Percentiles rank a stretch among this genome's conserved stretches.
Conservation (phyloP, 331 rosid species). For the Rosa hybrid region DNA sequence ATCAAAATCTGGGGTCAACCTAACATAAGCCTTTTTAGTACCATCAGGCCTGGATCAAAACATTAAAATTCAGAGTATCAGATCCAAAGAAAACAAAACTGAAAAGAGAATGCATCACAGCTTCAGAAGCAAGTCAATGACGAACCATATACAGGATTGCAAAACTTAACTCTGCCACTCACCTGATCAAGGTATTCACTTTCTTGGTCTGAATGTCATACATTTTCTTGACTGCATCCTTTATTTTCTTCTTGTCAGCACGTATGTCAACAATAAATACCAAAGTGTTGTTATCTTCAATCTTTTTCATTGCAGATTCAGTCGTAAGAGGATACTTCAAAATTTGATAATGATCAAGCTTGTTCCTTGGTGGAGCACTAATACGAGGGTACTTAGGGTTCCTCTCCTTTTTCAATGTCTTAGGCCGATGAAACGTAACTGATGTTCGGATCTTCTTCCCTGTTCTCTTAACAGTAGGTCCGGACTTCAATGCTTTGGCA, state of each 20-base stretch:
- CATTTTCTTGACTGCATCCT: slow-evolving; percentile 84
- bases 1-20: slow-evolving; percentile 83
- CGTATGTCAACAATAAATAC: slow-evolving; percentile 86
- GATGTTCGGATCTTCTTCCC: slow-evolving; percentile 69
- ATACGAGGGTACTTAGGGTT: slow-evolving; percentile 82
- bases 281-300: slow-evolving; percentile 82
- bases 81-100: background rate
- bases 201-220: slow-evolving; percentile 87
- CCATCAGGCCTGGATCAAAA: slow-evolving; percentile 73
- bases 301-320: slow-evolving; percentile 81
- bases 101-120: background rate
- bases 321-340: slow-evolving; percentile 78
- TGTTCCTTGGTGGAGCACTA: slow-evolving; percentile 76
- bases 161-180: slow-evolving; percentile 4
- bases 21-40: slow-evolving; percentile 86
- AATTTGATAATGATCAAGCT: slow-evolving; percentile 82
- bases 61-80: background rate
- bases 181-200: slow-evolving; percentile 88
- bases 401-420: slow-evolving; percentile 67
- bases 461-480: slow-evolving; percentile 60
- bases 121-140: background rate
- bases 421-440: slow-evolving; percentile 83
- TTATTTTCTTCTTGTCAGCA: slow-evolving; percentile 89
- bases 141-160: background rate
- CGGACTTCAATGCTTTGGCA: slow-evolving; percentile 77